Evolutionary conservation across 164 flowering plant species (phyloP).

Genomic region (Liriodendron chinense): DNA sequence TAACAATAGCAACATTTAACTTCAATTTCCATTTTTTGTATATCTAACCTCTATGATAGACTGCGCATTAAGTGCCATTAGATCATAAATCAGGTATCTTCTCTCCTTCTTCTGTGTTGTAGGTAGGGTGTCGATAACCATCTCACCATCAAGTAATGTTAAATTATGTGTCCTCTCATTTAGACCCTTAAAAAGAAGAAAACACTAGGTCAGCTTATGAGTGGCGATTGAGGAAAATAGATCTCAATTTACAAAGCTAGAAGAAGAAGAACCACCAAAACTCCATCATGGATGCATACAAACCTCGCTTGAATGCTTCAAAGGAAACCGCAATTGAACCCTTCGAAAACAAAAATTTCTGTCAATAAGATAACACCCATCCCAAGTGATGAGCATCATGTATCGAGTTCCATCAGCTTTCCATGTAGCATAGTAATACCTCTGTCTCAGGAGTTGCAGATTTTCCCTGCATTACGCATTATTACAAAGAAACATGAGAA

Average conservation of each 20-base stretch:
- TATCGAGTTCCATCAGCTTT: constrained; percentile 99
- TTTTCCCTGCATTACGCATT: constrained; percentile 61
- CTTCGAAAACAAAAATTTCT: constrained; percentile 79
- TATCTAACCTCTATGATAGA: constrained; percentile 74
- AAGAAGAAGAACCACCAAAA: background rate
- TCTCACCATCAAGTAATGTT: constrained; percentile 98
- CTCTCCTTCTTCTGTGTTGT: constrained; percentile 75
- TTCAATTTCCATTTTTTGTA: background rate
- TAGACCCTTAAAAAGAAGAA: constrained; percentile 38
- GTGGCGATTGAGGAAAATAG: too few relatives aligned
- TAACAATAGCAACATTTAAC: background rate
- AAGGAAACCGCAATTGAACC: constrained; percentile 95
- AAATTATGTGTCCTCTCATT: constrained; percentile 63
- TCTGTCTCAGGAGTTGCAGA: constrained; percentile 74
- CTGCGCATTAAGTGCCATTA: constrained; percentile 64
- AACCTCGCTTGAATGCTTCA: constrained; percentile 59
- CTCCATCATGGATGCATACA: constrained; percentile 6
- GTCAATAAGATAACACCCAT: constrained; percentile 93
- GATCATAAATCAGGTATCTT: constrained; percentile 92
- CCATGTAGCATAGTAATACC: constrained; percentile 99
- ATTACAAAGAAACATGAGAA: background rate
- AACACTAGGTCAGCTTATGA: constrained; percentile 3
- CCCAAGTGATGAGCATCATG: constrained; percentile 86
- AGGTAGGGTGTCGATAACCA: constrained; percentile 91
- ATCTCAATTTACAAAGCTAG: background rate